phyloP scores from a whole-genome alignment of 805 yeast genomes.

The Babjeviella inositovora region DNA sequence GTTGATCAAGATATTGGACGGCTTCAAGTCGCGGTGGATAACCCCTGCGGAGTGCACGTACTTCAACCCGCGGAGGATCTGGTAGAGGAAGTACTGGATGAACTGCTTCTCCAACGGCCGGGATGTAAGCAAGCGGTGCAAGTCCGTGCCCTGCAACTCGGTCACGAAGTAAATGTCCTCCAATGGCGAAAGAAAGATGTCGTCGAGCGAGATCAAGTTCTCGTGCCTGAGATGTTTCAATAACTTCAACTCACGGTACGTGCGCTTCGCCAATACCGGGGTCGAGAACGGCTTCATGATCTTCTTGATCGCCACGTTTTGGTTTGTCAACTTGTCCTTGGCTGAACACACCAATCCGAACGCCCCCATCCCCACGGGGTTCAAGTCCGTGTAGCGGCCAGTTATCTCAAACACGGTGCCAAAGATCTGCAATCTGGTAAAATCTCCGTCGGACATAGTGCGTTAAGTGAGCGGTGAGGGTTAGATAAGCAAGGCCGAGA shows the following conservation, averaged over 20 bases:
- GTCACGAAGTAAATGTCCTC: conserved; percentile 96
- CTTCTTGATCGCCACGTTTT: conserved; percentile 93
- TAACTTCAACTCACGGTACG: conserved; percentile 88
- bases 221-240: conserved; percentile 91
- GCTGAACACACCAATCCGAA: conserved; percentile 97
- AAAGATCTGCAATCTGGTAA: conserved; percentile 72
- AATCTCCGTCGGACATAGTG: too few relatives aligned
- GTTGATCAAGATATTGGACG: conserved; percentile 69
- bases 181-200: conserved; percentile 83
- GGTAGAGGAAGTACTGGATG: conserved; percentile 92
- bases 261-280: conserved; percentile 87
- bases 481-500: too few relatives aligned
- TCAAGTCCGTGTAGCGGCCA: conserved; percentile 74
- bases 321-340: conserved; percentile 74
- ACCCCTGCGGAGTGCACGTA: conserved; percentile 89
- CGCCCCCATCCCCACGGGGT: conserved; percentile 99
- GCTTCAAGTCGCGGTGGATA: conserved; percentile 79
- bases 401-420: conserved; percentile 94
- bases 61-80: conserved; percentile 77
- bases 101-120: conserved; percentile 93
- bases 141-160: conserved; percentile 91
- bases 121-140: conserved; percentile 79
- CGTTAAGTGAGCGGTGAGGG: too few relatives aligned
- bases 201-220: conserved; percentile 83
- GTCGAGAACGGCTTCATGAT: conserved; percentile 96